phyloP scores from a whole-genome alignment of 371 early-diverging fungal species.

The Saksenaea oblongispora region DNA sequence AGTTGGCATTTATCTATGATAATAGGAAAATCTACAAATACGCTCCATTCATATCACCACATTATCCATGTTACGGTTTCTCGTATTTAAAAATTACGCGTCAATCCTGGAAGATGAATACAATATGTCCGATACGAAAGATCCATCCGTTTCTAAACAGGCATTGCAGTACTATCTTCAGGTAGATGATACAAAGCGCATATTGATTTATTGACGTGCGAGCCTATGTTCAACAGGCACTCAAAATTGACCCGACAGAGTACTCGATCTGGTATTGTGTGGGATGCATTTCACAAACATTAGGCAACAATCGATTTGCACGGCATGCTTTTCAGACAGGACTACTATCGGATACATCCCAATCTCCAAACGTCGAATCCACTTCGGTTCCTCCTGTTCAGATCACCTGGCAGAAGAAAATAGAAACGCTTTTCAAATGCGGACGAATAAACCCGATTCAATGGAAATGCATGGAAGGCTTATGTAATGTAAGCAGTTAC shows the following conservation, averaged over 20 bases:
- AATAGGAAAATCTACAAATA: conserved; percentile 4
- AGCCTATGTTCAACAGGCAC: conserved; percentile 34
- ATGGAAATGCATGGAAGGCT: conserved; percentile 59
- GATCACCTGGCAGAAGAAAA: conserved; percentile 1
- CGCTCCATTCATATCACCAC: conserved; percentile 29
- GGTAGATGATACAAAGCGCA: conserved; percentile 24
- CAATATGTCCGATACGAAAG: conserved; percentile 2
- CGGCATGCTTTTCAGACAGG: conserved; percentile 56
- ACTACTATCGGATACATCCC: conserved; percentile 18
- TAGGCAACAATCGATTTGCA: conserved; percentile 46
- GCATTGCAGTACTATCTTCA: conserved; percentile 55
- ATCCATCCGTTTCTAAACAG: conserved; percentile 27
- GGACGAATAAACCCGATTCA: conserved; percentile 41
- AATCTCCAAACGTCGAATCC: conserved; percentile 1
- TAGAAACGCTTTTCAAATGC: conserved; percentile 10
- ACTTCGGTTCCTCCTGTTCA: not conserved
- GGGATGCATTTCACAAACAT: conserved; percentile 44
- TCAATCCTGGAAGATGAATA: conserved; percentile 52
- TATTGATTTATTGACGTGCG: not conserved
- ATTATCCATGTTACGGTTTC: conserved; percentile 45
- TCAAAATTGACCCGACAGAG: conserved; percentile 57
- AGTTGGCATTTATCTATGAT: not conserved
- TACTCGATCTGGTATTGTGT: conserved; percentile 56
- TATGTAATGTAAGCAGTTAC: conserved; percentile 47
- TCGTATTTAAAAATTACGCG: conserved; percentile 67